A percentile compares a stretch with the other conserved stretches of the same genome.
These are phyloP conservation scores for Acidiella bohemica DNA, from an alignment of 495 filamentous ascomycete species.

Conservation along the genomic window DNA sequence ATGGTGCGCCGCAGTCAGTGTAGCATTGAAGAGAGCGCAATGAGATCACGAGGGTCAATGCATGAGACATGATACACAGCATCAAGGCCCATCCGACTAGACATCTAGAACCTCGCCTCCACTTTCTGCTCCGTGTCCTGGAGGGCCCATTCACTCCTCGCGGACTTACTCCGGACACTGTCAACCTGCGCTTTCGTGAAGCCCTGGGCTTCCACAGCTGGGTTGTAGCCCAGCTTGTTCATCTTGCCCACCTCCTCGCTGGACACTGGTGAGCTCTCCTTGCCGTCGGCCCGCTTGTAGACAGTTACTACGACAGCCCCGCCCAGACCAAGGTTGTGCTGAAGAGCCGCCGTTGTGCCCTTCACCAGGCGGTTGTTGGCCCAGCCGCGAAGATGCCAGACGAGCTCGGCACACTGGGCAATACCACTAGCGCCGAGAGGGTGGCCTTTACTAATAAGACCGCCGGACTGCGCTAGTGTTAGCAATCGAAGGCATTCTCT, in stretches of 20 bases:
- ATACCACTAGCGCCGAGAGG: slow-evolving; percentile 86
- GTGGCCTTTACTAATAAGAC: slow-evolving; percentile 91
- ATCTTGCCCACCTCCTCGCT: slow-evolving; percentile 45
- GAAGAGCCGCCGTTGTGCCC: slow-evolving; percentile 55
- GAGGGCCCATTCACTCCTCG: slow-evolving; percentile 57
- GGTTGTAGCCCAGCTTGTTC: slow-evolving; percentile 76
- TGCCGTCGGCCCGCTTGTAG: slow-evolving; percentile 75
- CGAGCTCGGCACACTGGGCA: slow-evolving; percentile 88
- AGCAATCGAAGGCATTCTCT: not conserved
- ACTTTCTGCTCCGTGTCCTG: slow-evolving; percentile 60
- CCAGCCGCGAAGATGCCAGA: slow-evolving; percentile 94
- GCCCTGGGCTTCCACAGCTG: slow-evolving; percentile 76
- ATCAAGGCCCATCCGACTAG: not conserved
- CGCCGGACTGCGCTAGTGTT: slow-evolving; percentile 43
- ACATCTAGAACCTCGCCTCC: slow-evolving; percentile 40
- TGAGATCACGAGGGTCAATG: too few relatives aligned
- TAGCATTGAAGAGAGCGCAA: too few relatives aligned
- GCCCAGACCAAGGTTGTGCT: slow-evolving; percentile 89
- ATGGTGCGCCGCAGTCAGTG: slow-evolving; percentile 22
- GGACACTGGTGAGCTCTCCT: slow-evolving; percentile 41
- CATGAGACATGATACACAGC: not conserved
- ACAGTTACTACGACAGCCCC: slow-evolving; percentile 86
- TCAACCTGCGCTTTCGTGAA: slow-evolving; percentile 65
- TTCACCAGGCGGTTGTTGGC: slow-evolving; percentile 72
- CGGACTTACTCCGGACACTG: slow-evolving; percentile 56